Percentiles rank a stretch among this genome's conserved stretches.
Evolutionary conservation across 1,139 yeast species (phyloP).

Genomic region (Yamadazyma dushanensis): DNA sequence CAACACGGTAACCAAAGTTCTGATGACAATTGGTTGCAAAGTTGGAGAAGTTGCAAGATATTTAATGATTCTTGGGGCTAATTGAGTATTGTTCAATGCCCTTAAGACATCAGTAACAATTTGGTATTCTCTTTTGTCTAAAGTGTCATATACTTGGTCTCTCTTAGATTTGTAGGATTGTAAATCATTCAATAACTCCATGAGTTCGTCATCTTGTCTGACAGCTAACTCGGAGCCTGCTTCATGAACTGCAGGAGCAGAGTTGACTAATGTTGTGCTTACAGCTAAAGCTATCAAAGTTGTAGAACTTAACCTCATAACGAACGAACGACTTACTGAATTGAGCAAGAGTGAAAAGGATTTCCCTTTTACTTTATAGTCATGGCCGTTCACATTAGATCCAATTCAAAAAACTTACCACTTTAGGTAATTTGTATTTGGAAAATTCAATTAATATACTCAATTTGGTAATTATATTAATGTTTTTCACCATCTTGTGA

Average conservation of each 20-base stretch:
- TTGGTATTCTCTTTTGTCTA: constrained; percentile 33
- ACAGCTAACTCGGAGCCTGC: constrained; percentile 7
- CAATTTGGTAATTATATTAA: constrained; percentile 8
- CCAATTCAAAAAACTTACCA: background rate
- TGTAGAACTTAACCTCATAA: constrained; percentile 30
- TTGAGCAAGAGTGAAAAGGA: background rate
- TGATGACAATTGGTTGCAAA: constrained; percentile 37
- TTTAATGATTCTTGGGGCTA: constrained; percentile 39
- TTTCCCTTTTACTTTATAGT: background rate
- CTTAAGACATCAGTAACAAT: constrained; percentile 45
- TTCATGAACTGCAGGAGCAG: constrained; percentile 27
- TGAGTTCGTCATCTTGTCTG: constrained; percentile 20
- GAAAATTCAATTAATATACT: constrained; percentile 5
- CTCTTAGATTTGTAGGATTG: constrained; percentile 28
- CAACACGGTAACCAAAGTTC: constrained; percentile 31
- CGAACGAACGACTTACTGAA: constrained; percentile 4
- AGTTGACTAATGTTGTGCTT: constrained; percentile 23
- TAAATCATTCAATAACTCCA: constrained; percentile 23
- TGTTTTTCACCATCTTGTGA: background rate
- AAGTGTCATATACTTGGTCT: constrained; percentile 26
- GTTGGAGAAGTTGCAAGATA: constrained; percentile 35
- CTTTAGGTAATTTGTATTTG: background rate
- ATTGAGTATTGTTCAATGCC: constrained; percentile 38
- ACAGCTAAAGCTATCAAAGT: constrained; percentile 31
- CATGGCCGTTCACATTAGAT: background rate